Evolutionary conservation across 2,329 filamentous ascomycete genomes (phyloP), one percentile per base, ranked within the genome.

Genomic region (Xylaria sp.): DNA sequence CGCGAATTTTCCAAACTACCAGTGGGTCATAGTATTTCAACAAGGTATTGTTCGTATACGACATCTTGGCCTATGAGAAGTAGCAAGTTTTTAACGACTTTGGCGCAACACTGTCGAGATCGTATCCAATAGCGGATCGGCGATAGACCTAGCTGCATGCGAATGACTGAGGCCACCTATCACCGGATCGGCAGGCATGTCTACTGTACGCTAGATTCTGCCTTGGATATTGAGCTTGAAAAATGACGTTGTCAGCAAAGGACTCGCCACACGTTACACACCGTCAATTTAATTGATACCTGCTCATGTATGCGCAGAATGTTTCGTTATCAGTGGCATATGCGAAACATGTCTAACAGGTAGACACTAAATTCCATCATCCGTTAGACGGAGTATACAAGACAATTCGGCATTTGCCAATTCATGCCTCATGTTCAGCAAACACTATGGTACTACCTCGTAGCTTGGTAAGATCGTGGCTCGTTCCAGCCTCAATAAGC

Each of bases 401-500:
- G n/a, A n/a, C 7, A 9, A 23, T 20, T 7, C n/a, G 11, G 42
- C 42, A n/a, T 10, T n/a, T 46, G 4, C 42, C 33, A n/a, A 26
- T 53, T 33, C n/a, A 2, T 15, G 3, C 17, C 3, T 33, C 15
- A 53, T 53, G 28, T 53, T 53, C 31, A 11, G 31, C 5, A 49
- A 26, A 49, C 11, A 13, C 4, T 13, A 26, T 49, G 10, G 4
- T 26, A 15, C 13, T 49, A 9, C n/a, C 20, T 10, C 4, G 44
- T 13, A 10, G 10, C 15, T 26, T 53, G 49, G 49, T n/a, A 9
- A 36, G 31, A 36, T 54, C 28, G 51, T 31, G 28, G 6, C 28
- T 33, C 28, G 23, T 26, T 49, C 40, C 33, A 38, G 23, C 57
- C 31, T 20, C n/a, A 15, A 66, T 66, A 66, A 66, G 62, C 59